Percentiles rank a stretch among this genome's conserved stretches.
Conservation (phyloP, 2,329 filamentous ascomycete species). For the Tolypocladium paradoxum region DNA sequence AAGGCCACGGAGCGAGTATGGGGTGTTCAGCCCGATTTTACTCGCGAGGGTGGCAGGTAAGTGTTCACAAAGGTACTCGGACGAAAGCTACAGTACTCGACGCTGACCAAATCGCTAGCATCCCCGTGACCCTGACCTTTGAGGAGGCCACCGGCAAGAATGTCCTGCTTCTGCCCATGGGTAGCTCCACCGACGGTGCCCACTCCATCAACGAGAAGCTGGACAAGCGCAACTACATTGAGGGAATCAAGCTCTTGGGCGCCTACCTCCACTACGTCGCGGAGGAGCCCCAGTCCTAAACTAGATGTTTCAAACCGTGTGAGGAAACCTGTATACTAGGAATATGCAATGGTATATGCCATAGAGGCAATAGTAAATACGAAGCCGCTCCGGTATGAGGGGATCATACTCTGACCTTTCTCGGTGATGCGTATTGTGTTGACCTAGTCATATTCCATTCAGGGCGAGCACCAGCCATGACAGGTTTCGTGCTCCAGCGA, state of each 20-base stretch:
- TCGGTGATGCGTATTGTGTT: too few relatives aligned
- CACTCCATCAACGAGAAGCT: conserved; percentile 99
- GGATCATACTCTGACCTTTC: background rate
- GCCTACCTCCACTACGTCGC: conserved; percentile 95
- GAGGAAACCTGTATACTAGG: background rate
- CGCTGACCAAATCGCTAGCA: conserved; percentile 40
- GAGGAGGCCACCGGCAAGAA: conserved; percentile 98
- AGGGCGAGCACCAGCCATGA: background rate
- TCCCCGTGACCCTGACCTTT: conserved; percentile 93
- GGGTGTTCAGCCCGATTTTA: conserved; percentile 88
- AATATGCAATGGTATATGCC: background rate
- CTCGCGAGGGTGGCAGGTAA: conserved; percentile 83
- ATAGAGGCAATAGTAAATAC: background rate
- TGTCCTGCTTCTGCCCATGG: conserved; percentile 90
- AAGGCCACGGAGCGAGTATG: conserved; percentile 97
- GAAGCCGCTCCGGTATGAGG: background rate
- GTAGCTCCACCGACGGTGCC: conserved; percentile 88
- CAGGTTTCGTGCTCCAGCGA: background rate
- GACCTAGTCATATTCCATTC: too few relatives aligned
- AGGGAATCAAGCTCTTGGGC: conserved; percentile 91
- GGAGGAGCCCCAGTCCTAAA: conserved; percentile 57
- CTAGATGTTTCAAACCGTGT: background rate
- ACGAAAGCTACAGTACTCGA: background rate
- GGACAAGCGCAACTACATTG: conserved; percentile 94
- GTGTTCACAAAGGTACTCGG: conserved; percentile 11